A percentile compares a stretch with the other conserved stretches of the same genome.
phyloP scores from a whole-genome alignment of 2,329 filamentous ascomycete species.

The Thermochaetoides dissita region DNA sequence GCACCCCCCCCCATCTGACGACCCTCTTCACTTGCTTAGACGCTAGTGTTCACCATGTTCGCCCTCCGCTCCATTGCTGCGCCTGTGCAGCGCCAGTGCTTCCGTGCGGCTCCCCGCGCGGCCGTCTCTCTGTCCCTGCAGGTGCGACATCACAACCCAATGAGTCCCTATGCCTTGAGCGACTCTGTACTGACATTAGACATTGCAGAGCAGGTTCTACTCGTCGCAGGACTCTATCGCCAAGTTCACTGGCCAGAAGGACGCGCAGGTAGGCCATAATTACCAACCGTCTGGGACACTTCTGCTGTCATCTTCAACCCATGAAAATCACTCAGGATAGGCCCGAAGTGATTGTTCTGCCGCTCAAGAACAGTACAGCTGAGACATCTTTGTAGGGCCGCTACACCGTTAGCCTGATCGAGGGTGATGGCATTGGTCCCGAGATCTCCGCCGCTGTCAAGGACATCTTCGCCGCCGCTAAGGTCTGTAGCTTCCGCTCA shows the following conservation, averaged over 20 bases:
- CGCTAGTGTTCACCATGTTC: slow-evolving; percentile 45
- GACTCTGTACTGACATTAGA: slow-evolving; percentile 14
- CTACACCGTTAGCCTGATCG: slow-evolving; percentile 91
- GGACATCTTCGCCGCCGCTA: slow-evolving; percentile 93
- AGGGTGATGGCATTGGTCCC: slow-evolving; percentile 96
- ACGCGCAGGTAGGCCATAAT: slow-evolving; percentile 56
- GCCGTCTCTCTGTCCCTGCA: slow-evolving; percentile 36
- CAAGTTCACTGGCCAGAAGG: slow-evolving; percentile 86
- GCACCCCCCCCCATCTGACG: background rate
- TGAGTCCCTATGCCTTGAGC: no score
- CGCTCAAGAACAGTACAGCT: slow-evolving; percentile 10
- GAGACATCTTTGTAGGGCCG: slow-evolving; percentile 51
- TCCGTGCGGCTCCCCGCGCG: slow-evolving; percentile 52
- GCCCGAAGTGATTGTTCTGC: no score
- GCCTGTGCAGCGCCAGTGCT: slow-evolving; percentile 63
- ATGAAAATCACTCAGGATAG: slow-evolving; percentile 14
- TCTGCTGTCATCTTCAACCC: background rate
- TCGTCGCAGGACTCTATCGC: slow-evolving; percentile 62
- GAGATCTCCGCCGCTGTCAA: slow-evolving; percentile 97
- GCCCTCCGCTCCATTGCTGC: slow-evolving; percentile 64
- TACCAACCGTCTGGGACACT: no score
- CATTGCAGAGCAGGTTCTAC: slow-evolving; percentile 44
- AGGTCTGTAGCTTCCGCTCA: slow-evolving; percentile 41
- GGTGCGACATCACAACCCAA: slow-evolving; percentile 29
- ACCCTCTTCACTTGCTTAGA: background rate